Conservation (phyloP, 768 basidiomycete species). For the Boletus huronensis region DNA sequence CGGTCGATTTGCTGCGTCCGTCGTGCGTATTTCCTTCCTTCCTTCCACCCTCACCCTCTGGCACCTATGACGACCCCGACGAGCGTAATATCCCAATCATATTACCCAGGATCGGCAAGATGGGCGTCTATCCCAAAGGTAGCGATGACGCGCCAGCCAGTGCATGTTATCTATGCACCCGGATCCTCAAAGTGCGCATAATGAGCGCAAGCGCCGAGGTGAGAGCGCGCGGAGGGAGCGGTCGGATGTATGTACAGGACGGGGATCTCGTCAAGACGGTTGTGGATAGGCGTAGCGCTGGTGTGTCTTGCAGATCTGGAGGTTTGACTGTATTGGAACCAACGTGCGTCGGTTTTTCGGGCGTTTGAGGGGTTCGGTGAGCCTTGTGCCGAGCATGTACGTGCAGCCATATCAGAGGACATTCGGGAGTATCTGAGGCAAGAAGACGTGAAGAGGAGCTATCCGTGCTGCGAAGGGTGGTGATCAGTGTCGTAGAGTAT, state of each 20-base stretch:
- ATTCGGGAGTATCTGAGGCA: conserved; percentile 19
- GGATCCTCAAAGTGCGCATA: conserved; percentile 20
- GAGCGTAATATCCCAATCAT: conserved; percentile 19
- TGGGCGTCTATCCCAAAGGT: conserved; percentile 14
- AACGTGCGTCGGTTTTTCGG: neutral
- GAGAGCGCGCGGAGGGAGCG: conserved; percentile 17
- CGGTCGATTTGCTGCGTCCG: too few relatives aligned
- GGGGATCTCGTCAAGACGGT: conserved; percentile 4
- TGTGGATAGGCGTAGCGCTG: conserved; percentile 20
- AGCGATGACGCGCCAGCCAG: conserved; percentile 7
- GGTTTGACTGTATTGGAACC: too few relatives aligned
- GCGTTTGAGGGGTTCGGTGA: conserved; percentile 25
- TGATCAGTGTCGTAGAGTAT: conserved; percentile 28
- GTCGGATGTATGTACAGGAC: conserved; percentile 15
- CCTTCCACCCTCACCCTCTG: conserved; percentile 15
- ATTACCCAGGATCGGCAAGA: conserved; percentile 28
- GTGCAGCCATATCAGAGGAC: conserved; percentile 12
- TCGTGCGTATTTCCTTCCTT: too few relatives aligned
- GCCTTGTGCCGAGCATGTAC: conserved; percentile 19
- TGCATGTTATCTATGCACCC: conserved; percentile 22
- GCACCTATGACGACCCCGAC: conserved; percentile 4
- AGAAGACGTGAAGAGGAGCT: conserved; percentile 23
- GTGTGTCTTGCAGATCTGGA: conserved; percentile 1
- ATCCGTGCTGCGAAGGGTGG: conserved; percentile 25
- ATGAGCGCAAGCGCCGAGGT: conserved; percentile 22